Evolutionary conservation across 306 rosid genomes (phyloP).

Genomic region (Neltuma alba): DNA sequence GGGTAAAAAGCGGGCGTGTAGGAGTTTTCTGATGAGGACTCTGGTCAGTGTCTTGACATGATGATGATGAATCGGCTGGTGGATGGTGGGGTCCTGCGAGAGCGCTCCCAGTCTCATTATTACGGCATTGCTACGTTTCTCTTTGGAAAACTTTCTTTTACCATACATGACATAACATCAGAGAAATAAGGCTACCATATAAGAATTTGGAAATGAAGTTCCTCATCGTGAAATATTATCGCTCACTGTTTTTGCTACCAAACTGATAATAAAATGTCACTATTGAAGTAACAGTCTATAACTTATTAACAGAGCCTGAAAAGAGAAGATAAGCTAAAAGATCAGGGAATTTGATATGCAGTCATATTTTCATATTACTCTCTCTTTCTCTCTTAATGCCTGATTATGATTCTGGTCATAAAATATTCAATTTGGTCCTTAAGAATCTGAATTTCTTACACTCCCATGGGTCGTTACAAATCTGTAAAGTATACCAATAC

Average conservation of each 20-base stretch:
- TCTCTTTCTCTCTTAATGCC: no score
- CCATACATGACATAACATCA: neutral
- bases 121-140: conserved; percentile 2
- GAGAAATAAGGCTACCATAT: neutral
- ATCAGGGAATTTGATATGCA: no score
- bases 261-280: neutral
- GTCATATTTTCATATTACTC: no score
- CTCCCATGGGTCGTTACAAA: neutral
- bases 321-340: neutral
- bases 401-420: no score
- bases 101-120: conserved; percentile 26
- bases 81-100: conserved; percentile 19
- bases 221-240: neutral
- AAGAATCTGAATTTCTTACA: neutral
- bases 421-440: no score
- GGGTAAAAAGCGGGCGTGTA: conserved; percentile 39
- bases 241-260: neutral
- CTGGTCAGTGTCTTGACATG: conserved; percentile 16
- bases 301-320: neutral
- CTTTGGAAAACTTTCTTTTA: conserved; percentile 16
- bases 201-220: neutral
- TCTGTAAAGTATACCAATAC: neutral
- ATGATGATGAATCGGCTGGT: conserved; percentile 6
- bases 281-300: neutral
- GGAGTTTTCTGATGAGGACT: conserved; percentile 32